These are phyloP conservation scores for Protea cynaroides DNA, from an alignment of 164 flowering plant genomes.

Conservation along the genomic window DNA sequence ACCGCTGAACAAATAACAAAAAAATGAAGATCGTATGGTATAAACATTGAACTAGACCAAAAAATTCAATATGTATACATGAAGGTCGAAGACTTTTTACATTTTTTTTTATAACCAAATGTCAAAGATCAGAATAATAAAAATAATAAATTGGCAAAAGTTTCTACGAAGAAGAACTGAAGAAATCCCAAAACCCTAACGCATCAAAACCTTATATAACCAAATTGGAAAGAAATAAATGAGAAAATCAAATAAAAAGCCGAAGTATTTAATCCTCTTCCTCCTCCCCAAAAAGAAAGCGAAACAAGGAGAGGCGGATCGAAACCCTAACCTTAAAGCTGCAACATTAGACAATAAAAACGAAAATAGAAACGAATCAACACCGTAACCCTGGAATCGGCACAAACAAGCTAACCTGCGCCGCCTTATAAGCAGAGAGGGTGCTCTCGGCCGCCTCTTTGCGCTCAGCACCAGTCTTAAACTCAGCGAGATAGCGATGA, in stretches of 20 bases:
- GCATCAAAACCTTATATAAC: no score
- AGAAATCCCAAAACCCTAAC: no score
- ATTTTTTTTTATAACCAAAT: background rate
- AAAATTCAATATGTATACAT: no score
- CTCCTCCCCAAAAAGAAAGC: background rate
- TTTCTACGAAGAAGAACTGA: no score
- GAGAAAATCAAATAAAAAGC: background rate
- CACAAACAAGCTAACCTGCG: slow-evolving; percentile 18
- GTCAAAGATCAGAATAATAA: background rate
- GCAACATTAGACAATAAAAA: background rate
- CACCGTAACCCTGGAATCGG: background rate
- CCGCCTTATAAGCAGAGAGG: slow-evolving; percentile 25
- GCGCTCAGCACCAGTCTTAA: slow-evolving; percentile 23
- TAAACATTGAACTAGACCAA: no score
- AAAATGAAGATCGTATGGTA: background rate
- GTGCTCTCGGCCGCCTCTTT: slow-evolving; percentile 32
- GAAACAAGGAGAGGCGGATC: background rate
- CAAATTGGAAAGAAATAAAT: no score
- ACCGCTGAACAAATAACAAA: background rate
- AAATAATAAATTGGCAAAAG: no score
- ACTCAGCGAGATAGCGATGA: slow-evolving; percentile 28
- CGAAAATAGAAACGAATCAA: background rate
- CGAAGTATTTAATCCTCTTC: background rate
- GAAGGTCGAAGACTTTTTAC: no score
- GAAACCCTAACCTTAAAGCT: background rate